Evolutionary conservation across 225 moss, liverwort and hornwort species (phyloP), one percentile per base, ranked within the genome.

Genomic region (Pseudoscleropodium purum): DNA sequence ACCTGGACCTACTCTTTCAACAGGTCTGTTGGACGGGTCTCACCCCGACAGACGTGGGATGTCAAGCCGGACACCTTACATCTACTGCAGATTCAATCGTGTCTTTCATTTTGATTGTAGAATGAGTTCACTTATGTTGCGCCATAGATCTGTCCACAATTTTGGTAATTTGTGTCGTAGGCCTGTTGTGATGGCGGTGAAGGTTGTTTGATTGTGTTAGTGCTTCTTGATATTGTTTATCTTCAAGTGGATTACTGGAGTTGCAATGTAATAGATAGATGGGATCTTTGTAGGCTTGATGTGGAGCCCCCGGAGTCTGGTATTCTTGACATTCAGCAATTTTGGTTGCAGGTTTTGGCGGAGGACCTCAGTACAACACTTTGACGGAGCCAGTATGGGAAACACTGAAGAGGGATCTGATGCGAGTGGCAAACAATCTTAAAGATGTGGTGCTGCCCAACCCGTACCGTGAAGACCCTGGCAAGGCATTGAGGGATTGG

Each of bases 401-500:
- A 75, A 99, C 99, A 60, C 82, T 97, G 89, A 99, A 99, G 86
- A 91, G 97, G 85, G 99, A 99, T 90, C 79, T 99, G 83, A 75
- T 94, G 91, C 96, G 97, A 26, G 97, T 97, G 88, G 94, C 87
- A 79, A 91, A 87, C 87, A 99, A 99, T 89, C 92, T 99, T 93
- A 96, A 94, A 94, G 95, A 99, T 79, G 99, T 99, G 73, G 96
- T 99, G 61, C 97, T 99, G 73, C 99, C 97, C 18, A 99, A 99
- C 78, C 97, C 97, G 65, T 99, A 89, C 82, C 96, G 97, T 82
- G 96, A 97, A 92, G 99, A 99, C 90, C 99, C 99, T 25, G 99
- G 99, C 66, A 99, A 97, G 92, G 97, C 99, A 52, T 92, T 99
- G 87, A 87, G 99, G 87, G 99, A 99, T 75, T 99, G 99, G 99